Percentiles rank a stretch among this genome's conserved stretches.
Conservation (phyloP, 306 rosid species). For the Betula pendula region DNA sequence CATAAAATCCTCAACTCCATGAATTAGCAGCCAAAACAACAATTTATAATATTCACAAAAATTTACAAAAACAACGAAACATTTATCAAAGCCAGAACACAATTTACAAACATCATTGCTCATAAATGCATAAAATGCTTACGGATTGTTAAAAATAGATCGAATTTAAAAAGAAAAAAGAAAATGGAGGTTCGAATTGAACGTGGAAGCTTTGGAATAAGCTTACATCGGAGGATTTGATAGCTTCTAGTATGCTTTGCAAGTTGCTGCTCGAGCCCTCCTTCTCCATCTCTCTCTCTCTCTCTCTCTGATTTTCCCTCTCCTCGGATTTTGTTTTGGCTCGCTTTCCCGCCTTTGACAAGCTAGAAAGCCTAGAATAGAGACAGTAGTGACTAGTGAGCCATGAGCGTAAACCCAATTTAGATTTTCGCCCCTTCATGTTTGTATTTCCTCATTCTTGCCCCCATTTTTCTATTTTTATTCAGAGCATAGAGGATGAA, state of each 20-base stretch:
- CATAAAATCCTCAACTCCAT: neutral
- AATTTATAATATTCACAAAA: neutral
- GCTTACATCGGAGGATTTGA: slow-evolving; percentile 78
- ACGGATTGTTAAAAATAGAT: neutral
- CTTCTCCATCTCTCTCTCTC: slow-evolving; percentile 53
- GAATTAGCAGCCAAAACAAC: neutral
- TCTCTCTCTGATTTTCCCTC: slow-evolving; percentile 8
- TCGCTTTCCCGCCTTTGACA: slow-evolving; percentile 46
- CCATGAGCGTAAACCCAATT: too few relatives aligned
- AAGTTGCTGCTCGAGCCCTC: slow-evolving; percentile 43
- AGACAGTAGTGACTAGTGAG: too few relatives aligned
- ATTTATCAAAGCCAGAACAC: neutral
- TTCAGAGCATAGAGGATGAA: too few relatives aligned
- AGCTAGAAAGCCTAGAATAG: too few relatives aligned
- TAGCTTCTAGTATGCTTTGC: slow-evolving; percentile 55
- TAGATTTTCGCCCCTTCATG: too few relatives aligned
- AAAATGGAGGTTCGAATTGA: slow-evolving; percentile 8
- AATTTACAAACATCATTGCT: neutral
- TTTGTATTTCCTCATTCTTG: too few relatives aligned
- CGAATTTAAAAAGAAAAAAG: neutral
- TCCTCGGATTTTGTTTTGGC: neutral
- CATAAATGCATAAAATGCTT: neutral
- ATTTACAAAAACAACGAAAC: neutral
- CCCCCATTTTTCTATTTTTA: too few relatives aligned
- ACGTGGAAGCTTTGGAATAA: neutral